These are phyloP conservation scores for Daldinia concentrica DNA, from an alignment of 495 filamentous ascomycete genomes.

Conservation along the genomic window DNA sequence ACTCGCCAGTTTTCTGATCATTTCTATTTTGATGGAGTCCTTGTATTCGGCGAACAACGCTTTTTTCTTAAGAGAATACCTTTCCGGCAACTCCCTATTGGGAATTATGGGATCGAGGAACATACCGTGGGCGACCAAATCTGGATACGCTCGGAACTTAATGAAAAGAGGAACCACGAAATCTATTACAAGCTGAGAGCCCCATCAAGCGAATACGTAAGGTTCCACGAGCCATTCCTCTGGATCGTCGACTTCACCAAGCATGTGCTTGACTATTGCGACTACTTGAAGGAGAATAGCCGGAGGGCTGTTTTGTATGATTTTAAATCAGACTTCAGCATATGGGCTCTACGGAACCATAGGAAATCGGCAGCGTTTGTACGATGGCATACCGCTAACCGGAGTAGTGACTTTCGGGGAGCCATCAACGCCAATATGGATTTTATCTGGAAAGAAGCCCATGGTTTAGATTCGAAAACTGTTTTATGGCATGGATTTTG, in stretches of 20 bases:
- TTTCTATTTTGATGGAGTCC: constrained; percentile 68
- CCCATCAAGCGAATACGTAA: constrained; percentile 64
- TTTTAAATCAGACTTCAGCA: constrained; percentile 63
- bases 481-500: constrained; percentile 30
- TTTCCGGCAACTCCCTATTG: constrained; percentile 68
- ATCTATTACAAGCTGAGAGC: constrained; percentile 69
- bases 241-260: constrained; percentile 76
- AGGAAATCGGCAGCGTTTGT: constrained; percentile 46
- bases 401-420: constrained; percentile 64
- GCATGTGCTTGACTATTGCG: constrained; percentile 71
- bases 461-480: constrained; percentile 49
- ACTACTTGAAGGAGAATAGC: constrained; percentile 40
- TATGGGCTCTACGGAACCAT: constrained; percentile 62
- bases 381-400: constrained; percentile 60
- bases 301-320: constrained; percentile 56
- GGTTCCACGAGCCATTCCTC: constrained; percentile 67
- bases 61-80: constrained; percentile 63
- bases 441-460: constrained; percentile 71
- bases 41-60: constrained; percentile 53
- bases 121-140: constrained; percentile 61
- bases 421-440: constrained; percentile 63
- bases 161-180: constrained; percentile 43
- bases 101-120: constrained; percentile 65
- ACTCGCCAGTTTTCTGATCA: constrained; percentile 46
- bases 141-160: constrained; percentile 65